Conservation (phyloP, 2,329 filamentous ascomycete species). For the Talaromyces sp. region DNA sequence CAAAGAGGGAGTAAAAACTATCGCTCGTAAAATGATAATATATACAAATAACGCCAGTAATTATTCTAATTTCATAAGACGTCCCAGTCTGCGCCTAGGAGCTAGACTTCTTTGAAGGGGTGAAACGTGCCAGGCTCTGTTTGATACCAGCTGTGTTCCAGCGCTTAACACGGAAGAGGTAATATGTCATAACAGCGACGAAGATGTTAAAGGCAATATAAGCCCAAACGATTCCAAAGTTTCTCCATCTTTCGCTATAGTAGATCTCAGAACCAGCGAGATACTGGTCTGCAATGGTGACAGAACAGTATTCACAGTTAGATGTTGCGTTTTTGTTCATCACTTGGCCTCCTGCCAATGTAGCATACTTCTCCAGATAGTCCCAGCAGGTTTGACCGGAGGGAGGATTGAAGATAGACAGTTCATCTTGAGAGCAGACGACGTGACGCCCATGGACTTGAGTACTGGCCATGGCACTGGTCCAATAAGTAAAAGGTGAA, state of each 20-base stretch:
- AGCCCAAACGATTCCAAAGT: conserved; percentile 66
- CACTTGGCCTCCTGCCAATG: conserved; percentile 56
- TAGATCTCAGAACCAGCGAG: conserved; percentile 48
- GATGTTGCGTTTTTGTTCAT: conserved; percentile 51
- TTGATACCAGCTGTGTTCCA: conserved; percentile 25
- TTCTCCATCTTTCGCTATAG: conserved; percentile 66
- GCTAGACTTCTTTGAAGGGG: conserved; percentile 14
- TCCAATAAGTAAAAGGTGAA: conserved; percentile 57
- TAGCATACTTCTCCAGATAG: conserved; percentile 61
- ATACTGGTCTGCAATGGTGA: conserved; percentile 42
- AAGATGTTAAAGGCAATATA: conserved; percentile 61
- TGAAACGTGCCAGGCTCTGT: conserved; percentile 12
- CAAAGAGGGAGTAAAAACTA: too few species aligned
- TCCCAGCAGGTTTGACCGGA: conserved; percentile 58
- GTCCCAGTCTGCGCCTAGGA: too few species aligned
- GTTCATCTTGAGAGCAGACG: conserved; percentile 69
- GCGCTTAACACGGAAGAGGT: conserved; percentile 40
- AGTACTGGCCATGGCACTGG: conserved; percentile 68
- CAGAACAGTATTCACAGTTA: conserved; percentile 55
- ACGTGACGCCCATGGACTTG: conserved; percentile 70
- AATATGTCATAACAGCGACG: conserved; percentile 50
- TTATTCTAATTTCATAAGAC: too few species aligned
- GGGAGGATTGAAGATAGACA: conserved; percentile 65
- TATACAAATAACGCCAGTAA: too few species aligned
- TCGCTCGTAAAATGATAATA: too few species aligned